These are phyloP conservation scores for Macrophomina pseudophaseolina DNA, from an alignment of 2,329 filamentous ascomycete species.

Conservation along the genomic window DNA sequence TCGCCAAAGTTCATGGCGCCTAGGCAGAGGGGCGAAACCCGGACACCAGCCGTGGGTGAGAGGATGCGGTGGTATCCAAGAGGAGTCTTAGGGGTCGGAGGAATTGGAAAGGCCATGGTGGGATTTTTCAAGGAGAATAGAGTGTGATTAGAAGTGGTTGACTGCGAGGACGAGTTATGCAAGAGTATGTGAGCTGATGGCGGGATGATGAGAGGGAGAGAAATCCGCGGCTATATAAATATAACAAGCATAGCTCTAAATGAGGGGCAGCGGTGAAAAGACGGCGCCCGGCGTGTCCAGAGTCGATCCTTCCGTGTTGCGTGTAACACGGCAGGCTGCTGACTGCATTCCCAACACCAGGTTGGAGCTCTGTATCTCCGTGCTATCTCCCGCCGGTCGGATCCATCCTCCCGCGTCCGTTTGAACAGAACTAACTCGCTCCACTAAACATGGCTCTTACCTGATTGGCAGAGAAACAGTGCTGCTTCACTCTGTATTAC, in stretches of 20 bases:
- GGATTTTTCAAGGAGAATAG: background rate
- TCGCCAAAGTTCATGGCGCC: conserved; percentile 62
- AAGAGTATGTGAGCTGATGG: background rate
- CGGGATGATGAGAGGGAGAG: background rate
- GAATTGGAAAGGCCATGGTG: conserved; percentile 33
- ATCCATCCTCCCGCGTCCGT: background rate
- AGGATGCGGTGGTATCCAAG: conserved; percentile 60
- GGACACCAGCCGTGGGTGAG: conserved; percentile 56
- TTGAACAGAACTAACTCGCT: too few relatives aligned
- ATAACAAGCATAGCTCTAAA: background rate
- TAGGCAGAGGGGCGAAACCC: conserved; percentile 60
- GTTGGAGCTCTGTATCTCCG: background rate
- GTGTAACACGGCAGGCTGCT: too few relatives aligned
- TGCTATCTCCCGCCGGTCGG: background rate
- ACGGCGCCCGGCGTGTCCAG: too few relatives aligned
- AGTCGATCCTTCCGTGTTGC: too few relatives aligned
- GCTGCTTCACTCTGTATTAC: too few relatives aligned
- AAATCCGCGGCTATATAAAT: background rate
- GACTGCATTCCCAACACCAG: background rate
- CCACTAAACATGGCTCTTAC: too few relatives aligned
- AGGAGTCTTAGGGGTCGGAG: conserved; percentile 40
- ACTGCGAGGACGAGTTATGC: background rate
- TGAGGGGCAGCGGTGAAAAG: background rate
- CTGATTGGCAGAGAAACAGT: too few relatives aligned
- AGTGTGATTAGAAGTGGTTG: background rate